A percentile compares a stretch with the other conserved stretches of the same genome.
Evolutionary conservation across 1,284 basidiomycete genomes (phyloP).

Genomic region (Macrocybe sp.): DNA sequence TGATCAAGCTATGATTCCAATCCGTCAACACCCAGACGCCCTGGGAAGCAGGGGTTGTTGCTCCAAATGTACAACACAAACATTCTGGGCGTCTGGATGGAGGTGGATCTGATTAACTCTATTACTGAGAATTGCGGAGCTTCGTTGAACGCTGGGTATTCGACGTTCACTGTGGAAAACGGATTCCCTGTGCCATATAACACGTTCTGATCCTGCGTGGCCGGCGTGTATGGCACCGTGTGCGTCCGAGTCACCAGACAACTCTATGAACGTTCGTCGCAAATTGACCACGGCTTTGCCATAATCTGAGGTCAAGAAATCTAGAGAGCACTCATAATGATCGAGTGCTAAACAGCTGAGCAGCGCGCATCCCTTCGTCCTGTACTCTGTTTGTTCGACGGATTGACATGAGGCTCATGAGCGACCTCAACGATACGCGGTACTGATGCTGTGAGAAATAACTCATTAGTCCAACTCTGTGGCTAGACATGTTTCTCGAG

Average conservation of each 20-base stretch:
- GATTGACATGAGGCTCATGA: background rate
- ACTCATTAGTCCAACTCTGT: background rate
- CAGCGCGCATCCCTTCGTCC: slow-evolving; percentile 1
- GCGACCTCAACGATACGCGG: slow-evolving; percentile 2
- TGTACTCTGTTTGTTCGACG: background rate
- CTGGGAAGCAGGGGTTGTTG: slow-evolving; percentile 9
- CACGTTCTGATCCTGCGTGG: slow-evolving; percentile 14
- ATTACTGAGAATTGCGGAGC: slow-evolving; percentile 30
- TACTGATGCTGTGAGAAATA: slow-evolving; percentile 5
- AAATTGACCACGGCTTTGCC: slow-evolving; percentile 19
- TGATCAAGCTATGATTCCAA: slow-evolving; percentile 37
- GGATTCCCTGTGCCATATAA: slow-evolving; percentile 18
- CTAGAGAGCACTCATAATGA: slow-evolving; percentile 1
- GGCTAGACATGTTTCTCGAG: slow-evolving; percentile 12
- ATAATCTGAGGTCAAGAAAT: slow-evolving; percentile 22
- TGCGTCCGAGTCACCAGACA: slow-evolving; percentile 4
- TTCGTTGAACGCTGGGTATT: slow-evolving; percentile 24
- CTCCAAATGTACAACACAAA: slow-evolving; percentile 44
- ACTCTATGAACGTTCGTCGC: background rate
- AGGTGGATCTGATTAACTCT: slow-evolving; percentile 41
- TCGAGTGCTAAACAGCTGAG: slow-evolving; percentile 20
- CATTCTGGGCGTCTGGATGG: slow-evolving; percentile 33
- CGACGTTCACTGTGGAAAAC: slow-evolving; percentile 26
- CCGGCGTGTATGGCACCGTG: slow-evolving; percentile 20
- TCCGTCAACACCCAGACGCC: slow-evolving; percentile 8